Conservation (phyloP, 768 basidiomycete species). For the Russula vinacea region DNA sequence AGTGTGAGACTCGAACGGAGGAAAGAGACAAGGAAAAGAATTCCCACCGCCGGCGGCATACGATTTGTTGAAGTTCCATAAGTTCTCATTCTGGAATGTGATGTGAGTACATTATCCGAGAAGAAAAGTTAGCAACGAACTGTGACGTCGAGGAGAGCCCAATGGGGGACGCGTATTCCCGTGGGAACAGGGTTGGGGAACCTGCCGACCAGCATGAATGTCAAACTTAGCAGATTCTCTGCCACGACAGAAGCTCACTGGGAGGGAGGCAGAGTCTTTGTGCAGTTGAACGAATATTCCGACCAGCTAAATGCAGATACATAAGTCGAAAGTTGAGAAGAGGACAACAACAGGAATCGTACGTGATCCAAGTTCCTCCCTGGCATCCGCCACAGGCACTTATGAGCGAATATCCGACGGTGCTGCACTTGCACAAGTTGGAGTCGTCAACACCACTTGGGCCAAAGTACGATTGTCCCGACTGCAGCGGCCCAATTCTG, state of each 20-base stretch:
- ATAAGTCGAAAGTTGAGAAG: background rate
- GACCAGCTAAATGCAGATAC: constrained; percentile 1
- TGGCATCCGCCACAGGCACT: constrained; percentile 19
- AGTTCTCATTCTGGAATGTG: background rate
- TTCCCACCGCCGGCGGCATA: background rate
- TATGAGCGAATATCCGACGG: background rate
- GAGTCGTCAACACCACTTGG: background rate
- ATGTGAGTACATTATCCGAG: background rate
- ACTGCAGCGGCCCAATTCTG: background rate
- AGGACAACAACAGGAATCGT: background rate
- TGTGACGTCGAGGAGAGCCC: constrained; percentile 6
- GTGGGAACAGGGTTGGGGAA: constrained; percentile 6
- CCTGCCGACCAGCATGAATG: background rate
- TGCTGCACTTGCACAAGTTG: constrained; percentile 10
- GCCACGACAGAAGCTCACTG: background rate
- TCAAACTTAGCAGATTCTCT: background rate
- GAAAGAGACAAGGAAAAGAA: background rate
- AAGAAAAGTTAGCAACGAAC: background rate
- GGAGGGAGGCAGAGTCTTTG: background rate
- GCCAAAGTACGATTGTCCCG: background rate
- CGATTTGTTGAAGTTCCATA: background rate
- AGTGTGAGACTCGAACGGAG: background rate
- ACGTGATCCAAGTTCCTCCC: background rate
- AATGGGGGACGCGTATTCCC: background rate
- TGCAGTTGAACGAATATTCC: background rate